Base-by-base conservation (phyloP, 2,329 filamentous ascomycete species). In the Neofusicoccum sp. region DNA sequence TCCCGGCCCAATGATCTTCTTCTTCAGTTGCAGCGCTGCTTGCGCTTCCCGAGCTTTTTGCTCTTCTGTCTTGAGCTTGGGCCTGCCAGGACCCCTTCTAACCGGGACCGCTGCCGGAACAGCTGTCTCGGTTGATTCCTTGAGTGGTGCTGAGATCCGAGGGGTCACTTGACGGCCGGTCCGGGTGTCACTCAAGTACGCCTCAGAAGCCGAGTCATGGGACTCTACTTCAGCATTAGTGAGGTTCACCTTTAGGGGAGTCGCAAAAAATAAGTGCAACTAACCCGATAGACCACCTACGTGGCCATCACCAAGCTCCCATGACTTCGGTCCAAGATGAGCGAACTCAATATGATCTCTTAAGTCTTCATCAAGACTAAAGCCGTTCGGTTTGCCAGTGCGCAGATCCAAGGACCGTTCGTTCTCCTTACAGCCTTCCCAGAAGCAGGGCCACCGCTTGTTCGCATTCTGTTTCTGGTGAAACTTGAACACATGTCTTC, bases 261-360 rank as follows among this genome's bases (percentile, higher is more conserved):
- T 33, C 51, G 38, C 57, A 24, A 16, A 28, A 48, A 54, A 16
- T 9, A 41, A 33, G 38, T 16, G 38, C 48, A 58, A 61, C 59
- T 61, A 48, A 87, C 84, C 84, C 75, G 79, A 80, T 67, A 79
- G 73, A 63, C 79, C 79, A 61, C 79, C 78, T 49, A 76, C 76
- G 43, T 84, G 84, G 57, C 85, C 85, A 73, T 87, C 84, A n/a
- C 85, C 85, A 44, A 82, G 74, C 65, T 78, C 75, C 80, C 83
- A 83, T n/a, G 81, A 81, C 44, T 86, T 67, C 16, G 79, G 75
- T 20, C 72, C 70, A n/a, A 87, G 68, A 69, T 88, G 85, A 20
- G 67, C 69, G 33, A 75, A 69, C 61, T 82, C 77, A 26, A 87
- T 67, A 67, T 88, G 85, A 24, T 73, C 70, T 56, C 76, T 71